Percentiles rank a stretch among this genome's conserved stretches.
phyloP scores from a whole-genome alignment of 106 monocot species.

The Phalaenopsis aphrodite region DNA sequence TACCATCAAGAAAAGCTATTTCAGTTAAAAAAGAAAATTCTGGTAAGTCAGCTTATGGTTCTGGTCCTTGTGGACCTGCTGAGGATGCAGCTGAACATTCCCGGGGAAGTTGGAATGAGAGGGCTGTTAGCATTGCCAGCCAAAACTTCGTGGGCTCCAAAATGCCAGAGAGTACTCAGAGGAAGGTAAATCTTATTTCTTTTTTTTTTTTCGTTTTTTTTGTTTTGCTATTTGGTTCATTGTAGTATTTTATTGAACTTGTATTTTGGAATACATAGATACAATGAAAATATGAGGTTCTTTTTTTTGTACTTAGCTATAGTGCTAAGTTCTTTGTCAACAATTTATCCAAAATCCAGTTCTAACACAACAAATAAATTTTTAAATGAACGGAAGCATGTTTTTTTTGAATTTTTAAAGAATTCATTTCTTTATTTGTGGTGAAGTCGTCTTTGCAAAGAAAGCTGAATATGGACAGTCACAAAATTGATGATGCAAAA shows the following conservation, averaged over 20 bases:
- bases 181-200: conserved; percentile 61
- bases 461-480: background rate
- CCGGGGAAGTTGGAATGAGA: conserved; percentile 57
- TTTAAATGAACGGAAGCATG: background rate
- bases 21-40: conserved; percentile 19
- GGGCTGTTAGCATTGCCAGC: conserved; percentile 19
- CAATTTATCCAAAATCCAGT: background rate
- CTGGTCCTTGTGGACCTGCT: conserved; percentile 39
- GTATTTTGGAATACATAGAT: background rate
- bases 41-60: conserved; percentile 31
- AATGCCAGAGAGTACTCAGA: conserved; percentile 65
- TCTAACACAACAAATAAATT: background rate
- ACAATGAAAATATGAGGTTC: background rate
- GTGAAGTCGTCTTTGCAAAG: background rate
- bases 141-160: conserved; percentile 24
- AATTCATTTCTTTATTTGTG: background rate
- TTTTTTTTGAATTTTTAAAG: background rate
- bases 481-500: background rate
- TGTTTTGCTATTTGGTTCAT: background rate
- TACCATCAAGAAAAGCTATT: conserved; percentile 44
- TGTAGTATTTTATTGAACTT: background rate
- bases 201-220: too few relatives aligned
- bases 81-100: conserved; percentile 39
- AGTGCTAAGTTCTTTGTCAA: background rate
- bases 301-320: background rate